Base-by-base conservation (phyloP, 2,329 filamentous ascomycete genomes). In the Ampelomyces quisqualis region DNA sequence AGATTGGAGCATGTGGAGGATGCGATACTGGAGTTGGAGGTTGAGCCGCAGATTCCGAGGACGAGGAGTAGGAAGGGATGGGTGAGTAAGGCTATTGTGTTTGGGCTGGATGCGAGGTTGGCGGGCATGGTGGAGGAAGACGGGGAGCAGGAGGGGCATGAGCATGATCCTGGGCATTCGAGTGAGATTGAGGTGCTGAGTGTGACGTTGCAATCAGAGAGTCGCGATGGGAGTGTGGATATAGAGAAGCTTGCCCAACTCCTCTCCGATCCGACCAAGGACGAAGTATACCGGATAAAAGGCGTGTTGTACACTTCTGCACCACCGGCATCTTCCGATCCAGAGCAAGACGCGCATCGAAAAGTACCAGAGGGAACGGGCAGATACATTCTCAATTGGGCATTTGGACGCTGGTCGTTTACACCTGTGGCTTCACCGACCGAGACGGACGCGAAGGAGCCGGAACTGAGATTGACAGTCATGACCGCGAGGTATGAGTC, bases 261-360 rank as follows among this genome's bases (percentile, higher is more conserved):
- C 2, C 77, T 97, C 21, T 74, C 77, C 32, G 70, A 80, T 0
- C 86, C 91, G 0, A 86, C 90, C 1, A 95, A 94, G 64, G 93
- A 98, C 52, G 90, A 97, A 63, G 82, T 95, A 7, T 98, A 97
- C 71, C 82, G 93, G 40, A 97, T 98, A 67, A 98, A 98, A 69
- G 88, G 79, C 0, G 73, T 84, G 3, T 51, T 85, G 6, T 75
- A 75, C 66, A 29, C 69, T 48, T 46, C 70, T 1, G 70, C 66
- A 0, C 70, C 73, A 0, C 73, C 73, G 2, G 70, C 71, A 33
- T 75, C 76, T 3, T 77, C 75, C 11, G 70, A 71, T 10, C 45
- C 54, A 2, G 60, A 56, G 13, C 53, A 64, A 9, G 52, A 48
- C 7, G 55, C 67, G 5, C 53, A 62, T 10, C 53, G 60, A 7